Base-by-base conservation (phyloP, 371 early-diverging fungal species). In the Phascolomyces articulosus region DNA sequence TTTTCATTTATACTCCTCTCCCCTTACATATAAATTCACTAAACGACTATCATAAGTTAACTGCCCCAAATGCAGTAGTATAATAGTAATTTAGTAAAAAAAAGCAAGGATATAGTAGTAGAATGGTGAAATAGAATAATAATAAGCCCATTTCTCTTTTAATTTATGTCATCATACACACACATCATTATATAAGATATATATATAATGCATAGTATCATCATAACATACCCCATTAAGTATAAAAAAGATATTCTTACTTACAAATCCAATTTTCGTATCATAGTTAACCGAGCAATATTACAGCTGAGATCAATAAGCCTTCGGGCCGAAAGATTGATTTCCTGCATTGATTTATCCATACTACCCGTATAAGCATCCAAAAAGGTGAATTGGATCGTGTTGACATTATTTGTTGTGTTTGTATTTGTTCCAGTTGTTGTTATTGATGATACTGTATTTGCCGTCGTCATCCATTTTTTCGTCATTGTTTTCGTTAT, bases 181-280 rank as follows among this genome's bases (percentile, higher is more conserved):
- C 47, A 6, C n/a, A 6, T 18, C 34, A 34, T 34, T 9, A 34
- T 0, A 34, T 10, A 31, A 31, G 3, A 6, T 6, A 31, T 31
- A 6, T 34, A 2, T 34, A 34, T 34, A 11, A 34, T 2, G 6
- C 34, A 3, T 11, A 34, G 34, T 34, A 9, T 34, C 11, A n/a
- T n/a, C n/a, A n/a, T n/a, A n/a, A n/a, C n/a, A n/a, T n/a, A n/a
- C n/a, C n/a, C n/a, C n/a, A n/a, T n/a, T n/a, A n/a, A n/a, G n/a
- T n/a, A n/a, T 34, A 53, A 47, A 21, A 11, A 38, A 27, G 38
- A 54, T 21, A 34, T 34, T 27, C 2, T 48, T 21, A 67, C 71
- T 71, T 71, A 67, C 71, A 71, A 41, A 26, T 71, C 64, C 58
- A 71, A 54, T 40, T 56, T 40, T 15, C 64, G 59, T 20, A 71